Conservation (phyloP, 495 filamentous ascomycete species). For the Penicillium robsamsonii region DNA sequence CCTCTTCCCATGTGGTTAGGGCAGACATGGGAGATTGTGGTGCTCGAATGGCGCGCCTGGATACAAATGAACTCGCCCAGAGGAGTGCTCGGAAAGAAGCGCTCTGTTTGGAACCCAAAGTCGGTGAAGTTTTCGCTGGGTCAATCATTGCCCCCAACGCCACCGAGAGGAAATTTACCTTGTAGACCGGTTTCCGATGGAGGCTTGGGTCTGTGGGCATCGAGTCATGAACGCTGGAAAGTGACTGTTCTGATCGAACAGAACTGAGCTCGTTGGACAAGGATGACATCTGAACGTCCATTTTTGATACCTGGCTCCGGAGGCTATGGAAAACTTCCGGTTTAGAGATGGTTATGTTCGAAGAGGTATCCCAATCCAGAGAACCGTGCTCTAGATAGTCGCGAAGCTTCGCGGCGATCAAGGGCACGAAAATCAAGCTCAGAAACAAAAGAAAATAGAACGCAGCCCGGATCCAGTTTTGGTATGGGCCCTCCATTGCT, state of each 20-base stretch:
- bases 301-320: slow-evolving; percentile 29
- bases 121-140: slow-evolving; percentile 35
- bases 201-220: slow-evolving; percentile 17
- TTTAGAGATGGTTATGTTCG: slow-evolving; percentile 29
- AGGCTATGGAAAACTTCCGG: slow-evolving; percentile 29
- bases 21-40: slow-evolving; percentile 31
- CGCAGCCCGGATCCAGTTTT: slow-evolving; percentile 9
- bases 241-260: slow-evolving; percentile 22
- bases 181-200: slow-evolving; percentile 15
- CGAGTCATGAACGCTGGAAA: slow-evolving; percentile 12
- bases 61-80: neutral
- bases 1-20: slow-evolving; percentile 41
- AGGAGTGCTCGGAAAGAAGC: slow-evolving; percentile 10
- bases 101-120: slow-evolving; percentile 15
- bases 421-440: slow-evolving; percentile 12
- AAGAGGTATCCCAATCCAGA: slow-evolving; percentile 9
- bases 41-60: neutral
- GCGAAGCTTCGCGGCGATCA: slow-evolving; percentile 10
- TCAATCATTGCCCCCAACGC: slow-evolving; percentile 38
- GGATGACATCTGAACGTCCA: slow-evolving; percentile 36
- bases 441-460: slow-evolving; percentile 16
- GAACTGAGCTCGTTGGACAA: slow-evolving; percentile 35
- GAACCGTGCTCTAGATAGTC: slow-evolving; percentile 12
- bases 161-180: slow-evolving; percentile 40
- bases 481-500: slow-evolving; percentile 1